phyloP scores from a whole-genome alignment of 768 basidiomycete genomes.

The Mycena vulgaris region DNA sequence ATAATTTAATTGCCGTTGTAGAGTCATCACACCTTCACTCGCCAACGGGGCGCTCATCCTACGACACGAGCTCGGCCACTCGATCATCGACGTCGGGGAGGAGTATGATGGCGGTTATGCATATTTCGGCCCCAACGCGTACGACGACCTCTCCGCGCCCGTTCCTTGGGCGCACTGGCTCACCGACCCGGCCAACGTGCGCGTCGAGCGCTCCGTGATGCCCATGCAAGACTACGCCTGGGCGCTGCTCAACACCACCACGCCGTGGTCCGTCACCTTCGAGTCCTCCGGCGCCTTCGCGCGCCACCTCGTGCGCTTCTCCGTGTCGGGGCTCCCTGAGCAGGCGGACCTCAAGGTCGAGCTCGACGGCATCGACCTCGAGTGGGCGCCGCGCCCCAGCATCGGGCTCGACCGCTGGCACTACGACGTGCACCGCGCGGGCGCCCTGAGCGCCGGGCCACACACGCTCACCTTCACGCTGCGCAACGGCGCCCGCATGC shows the following conservation, averaged over 20 bases:
- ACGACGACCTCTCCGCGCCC: constrained; percentile 56
- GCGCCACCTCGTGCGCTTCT: constrained; percentile 76
- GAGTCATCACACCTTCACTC: constrained; percentile 82
- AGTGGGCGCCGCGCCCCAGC: constrained; percentile 68
- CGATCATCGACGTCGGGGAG: constrained; percentile 84
- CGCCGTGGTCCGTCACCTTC: constrained; percentile 74
- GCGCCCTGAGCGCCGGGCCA: constrained; percentile 60
- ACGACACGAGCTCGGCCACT: constrained; percentile 87
- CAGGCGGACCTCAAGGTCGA: constrained; percentile 67
- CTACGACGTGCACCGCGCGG: constrained; percentile 70
- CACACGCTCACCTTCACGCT: constrained; percentile 76
- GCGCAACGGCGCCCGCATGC: constrained; percentile 61
- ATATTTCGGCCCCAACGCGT: constrained; percentile 81
- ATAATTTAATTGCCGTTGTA: constrained; percentile 44
- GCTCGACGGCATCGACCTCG: constrained; percentile 73
- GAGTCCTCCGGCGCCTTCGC: constrained; percentile 75
- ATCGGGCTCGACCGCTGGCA: constrained; percentile 84
- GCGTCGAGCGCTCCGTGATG: constrained; percentile 80
- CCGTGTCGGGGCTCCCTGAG: constrained; percentile 78
- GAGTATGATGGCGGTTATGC: constrained; percentile 79
- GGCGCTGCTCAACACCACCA: constrained; percentile 75
- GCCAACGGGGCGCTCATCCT: constrained; percentile 83
- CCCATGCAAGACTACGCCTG: constrained; percentile 84
- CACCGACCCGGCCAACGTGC: constrained; percentile 52
- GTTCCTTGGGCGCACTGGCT: constrained; percentile 86